A percentile compares a stretch with the other conserved stretches of the same genome.
Conservation (phyloP, 108 stramenopile genomes). For the Parmales sp. region DNA sequence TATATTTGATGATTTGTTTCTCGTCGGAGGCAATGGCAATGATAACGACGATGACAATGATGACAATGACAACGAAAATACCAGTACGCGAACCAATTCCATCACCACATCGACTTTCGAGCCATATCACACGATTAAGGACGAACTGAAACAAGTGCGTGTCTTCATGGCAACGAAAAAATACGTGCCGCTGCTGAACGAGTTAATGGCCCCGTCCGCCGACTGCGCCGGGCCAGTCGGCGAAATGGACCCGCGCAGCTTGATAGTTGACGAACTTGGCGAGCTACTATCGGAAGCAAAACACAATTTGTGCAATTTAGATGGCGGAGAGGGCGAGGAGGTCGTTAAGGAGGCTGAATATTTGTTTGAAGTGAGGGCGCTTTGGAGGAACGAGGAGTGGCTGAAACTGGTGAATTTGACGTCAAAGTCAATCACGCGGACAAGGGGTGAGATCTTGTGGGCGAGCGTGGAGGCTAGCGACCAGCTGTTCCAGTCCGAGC, state of each 20-base stretch:
- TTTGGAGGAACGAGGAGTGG: background rate
- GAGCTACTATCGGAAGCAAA: background rate
- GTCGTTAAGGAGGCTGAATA: background rate
- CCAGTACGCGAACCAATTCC: background rate
- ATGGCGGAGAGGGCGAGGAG: background rate
- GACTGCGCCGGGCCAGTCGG: constrained; percentile 4
- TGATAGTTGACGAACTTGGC: background rate
- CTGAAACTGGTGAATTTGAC: background rate
- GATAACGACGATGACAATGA: background rate
- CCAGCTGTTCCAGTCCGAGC: background rate
- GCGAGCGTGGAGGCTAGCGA: background rate
- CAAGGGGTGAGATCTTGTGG: background rate
- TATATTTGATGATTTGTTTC: background rate
- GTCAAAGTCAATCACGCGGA: background rate
- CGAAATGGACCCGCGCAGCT: background rate
- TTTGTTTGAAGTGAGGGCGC: background rate
- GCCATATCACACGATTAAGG: background rate
- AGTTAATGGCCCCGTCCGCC: too few relatives aligned
- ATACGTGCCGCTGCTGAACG: too few relatives aligned
- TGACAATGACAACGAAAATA: background rate
- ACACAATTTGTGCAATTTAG: background rate
- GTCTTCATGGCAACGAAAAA: too few relatives aligned
- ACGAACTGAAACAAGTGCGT: background rate
- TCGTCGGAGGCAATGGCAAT: background rate
- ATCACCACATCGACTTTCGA: background rate